These are phyloP conservation scores for Stachybotrys echinatus DNA, from an alignment of 2,329 filamentous ascomycete species.

Conservation along the genomic window DNA sequence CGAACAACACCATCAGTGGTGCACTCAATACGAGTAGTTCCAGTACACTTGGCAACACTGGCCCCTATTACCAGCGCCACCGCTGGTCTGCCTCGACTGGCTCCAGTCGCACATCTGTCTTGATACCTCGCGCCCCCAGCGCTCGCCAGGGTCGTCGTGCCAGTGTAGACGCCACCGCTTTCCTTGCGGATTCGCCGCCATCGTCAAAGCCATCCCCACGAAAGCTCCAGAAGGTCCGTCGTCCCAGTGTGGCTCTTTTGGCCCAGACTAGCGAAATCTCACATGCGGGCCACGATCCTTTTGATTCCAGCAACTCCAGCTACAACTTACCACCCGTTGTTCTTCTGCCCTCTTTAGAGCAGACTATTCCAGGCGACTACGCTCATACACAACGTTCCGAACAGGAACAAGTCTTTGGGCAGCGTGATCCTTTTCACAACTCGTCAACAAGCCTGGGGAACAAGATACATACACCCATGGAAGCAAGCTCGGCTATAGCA, in stretches of 20 bases:
- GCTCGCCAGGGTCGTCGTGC: conserved; percentile 32
- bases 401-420: not conserved
- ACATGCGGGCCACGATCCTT: not conserved
- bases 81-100: conserved; percentile 49
- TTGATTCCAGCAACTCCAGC: not conserved
- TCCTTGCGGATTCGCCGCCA: conserved; percentile 22
- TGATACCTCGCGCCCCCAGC: conserved; percentile 23
- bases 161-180: conserved; percentile 36
- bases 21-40: no score
- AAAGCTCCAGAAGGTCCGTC: conserved; percentile 31
- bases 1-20: no score
- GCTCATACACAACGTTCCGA: not conserved
- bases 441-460: not conserved
- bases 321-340: not conserved
- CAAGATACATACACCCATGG: not conserved
- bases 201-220: conserved; percentile 23
- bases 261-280: conserved; percentile 5
- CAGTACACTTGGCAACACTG: not conserved
- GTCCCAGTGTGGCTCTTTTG: conserved; percentile 19
- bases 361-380: not conserved
- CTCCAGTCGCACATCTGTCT: conserved; percentile 39
- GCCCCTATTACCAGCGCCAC: conserved; percentile 26
- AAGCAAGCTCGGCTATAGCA: not conserved
- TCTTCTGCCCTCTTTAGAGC: not conserved
- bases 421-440: not conserved